These are phyloP conservation scores for Bretschneidera sinensis DNA, from an alignment of 345 rosid genomes.

Conservation along the genomic window DNA sequence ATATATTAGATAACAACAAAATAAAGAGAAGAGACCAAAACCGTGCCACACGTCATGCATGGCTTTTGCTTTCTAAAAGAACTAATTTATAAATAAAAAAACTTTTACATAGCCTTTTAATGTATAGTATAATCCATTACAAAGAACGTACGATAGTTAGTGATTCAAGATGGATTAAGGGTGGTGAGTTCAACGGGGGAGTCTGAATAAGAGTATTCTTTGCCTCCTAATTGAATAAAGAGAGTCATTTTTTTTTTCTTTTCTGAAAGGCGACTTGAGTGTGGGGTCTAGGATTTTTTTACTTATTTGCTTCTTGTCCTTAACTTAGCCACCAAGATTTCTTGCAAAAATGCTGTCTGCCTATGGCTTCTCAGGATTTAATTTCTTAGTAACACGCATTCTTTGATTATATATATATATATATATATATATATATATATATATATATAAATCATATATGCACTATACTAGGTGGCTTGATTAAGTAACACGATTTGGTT, in stretches of 20 bases:
- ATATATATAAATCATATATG: too few relatives aligned
- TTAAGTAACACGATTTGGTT: too few relatives aligned
- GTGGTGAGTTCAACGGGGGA: background rate
- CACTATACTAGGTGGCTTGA: too few relatives aligned
- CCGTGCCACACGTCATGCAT: slow-evolving; percentile 41
- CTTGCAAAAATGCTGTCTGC: background rate
- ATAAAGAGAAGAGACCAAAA: slow-evolving; percentile 55
- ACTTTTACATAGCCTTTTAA: background rate
- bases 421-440: too few relatives aligned
- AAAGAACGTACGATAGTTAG: too few relatives aligned
- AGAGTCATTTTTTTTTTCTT: slow-evolving; percentile 1
- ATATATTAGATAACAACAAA: slow-evolving; percentile 20
- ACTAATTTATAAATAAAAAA: background rate
- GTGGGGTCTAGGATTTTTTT: background rate
- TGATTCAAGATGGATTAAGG: too few relatives aligned
- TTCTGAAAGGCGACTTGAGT: background rate
- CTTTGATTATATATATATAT: too few relatives aligned
- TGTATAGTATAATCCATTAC: slow-evolving; percentile 5
- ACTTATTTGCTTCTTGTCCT: slow-evolving; percentile 9
- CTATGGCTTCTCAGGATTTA: background rate
- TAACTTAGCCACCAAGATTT: slow-evolving; percentile 21
- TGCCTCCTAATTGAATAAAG: slow-evolving; percentile 25
- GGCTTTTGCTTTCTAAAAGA: slow-evolving; percentile 47
- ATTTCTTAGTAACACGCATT: slow-evolving; percentile 1
- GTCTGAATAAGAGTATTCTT: slow-evolving; percentile 25